A percentile compares a stretch with the other conserved stretches of the same genome.
Conservation (phyloP, 495 filamentous ascomycete species). For the Penicillium cosmopolitanum region DNA sequence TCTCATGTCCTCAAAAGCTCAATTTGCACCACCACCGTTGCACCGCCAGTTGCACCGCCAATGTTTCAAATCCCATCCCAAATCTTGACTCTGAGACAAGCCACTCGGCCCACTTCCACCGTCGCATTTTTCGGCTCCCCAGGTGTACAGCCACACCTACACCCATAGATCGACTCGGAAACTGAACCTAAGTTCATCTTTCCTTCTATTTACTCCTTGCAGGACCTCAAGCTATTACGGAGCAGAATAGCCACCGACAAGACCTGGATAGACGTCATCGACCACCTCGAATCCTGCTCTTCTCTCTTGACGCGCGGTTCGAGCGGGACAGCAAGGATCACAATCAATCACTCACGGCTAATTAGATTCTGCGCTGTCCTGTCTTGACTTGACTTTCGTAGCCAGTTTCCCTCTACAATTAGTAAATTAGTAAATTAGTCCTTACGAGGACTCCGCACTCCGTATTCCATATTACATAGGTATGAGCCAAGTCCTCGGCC, state of each 20-base stretch:
- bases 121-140: conserved; percentile 6
- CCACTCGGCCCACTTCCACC: conserved; percentile 5
- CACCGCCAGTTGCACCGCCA: neutral
- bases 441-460: neutral
- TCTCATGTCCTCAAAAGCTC: neutral
- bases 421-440: neutral
- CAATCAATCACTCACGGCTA: neutral
- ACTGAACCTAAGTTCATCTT: neutral
- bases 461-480: neutral
- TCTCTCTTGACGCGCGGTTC: conserved; percentile 3
- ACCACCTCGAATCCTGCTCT: neutral
- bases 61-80: neutral
- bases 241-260: neutral
- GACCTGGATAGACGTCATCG: neutral
- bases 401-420: neutral
- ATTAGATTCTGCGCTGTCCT: neutral
- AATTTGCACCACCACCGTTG: neutral
- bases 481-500: neutral
- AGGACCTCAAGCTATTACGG: neutral
- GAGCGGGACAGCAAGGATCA: neutral
- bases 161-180: conserved; percentile 11
- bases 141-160: conserved; percentile 17
- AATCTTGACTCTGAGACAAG: conserved; percentile 4
- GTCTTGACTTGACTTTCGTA: neutral
- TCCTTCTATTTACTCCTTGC: neutral